A percentile compares a stretch with the other conserved stretches of the same genome.
phyloP scores from a whole-genome alignment of 1,284 basidiomycete species.

The Cystodermella granulosa region DNA sequence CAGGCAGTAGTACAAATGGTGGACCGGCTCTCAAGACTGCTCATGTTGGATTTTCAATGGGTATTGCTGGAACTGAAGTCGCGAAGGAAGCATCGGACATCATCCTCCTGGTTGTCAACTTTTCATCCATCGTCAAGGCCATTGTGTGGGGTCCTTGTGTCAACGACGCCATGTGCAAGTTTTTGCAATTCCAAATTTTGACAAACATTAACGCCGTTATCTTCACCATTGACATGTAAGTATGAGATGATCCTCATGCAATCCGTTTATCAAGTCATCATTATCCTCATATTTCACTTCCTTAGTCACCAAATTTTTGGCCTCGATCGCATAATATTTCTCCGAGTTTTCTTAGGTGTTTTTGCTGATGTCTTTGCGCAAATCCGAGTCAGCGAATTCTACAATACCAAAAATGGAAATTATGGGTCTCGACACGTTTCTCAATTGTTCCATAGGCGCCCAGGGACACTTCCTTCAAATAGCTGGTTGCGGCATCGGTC shows the following conservation, averaged over 20 bases:
- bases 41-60: conserved; percentile 96
- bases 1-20: conserved; percentile 97
- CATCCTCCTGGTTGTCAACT: conserved; percentile 98
- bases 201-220: conserved; percentile 94
- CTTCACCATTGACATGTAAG: conserved; percentile 94
- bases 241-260: conserved; percentile 93
- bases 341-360: conserved; percentile 70
- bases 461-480: too few relatives aligned
- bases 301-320: conserved; percentile 70
- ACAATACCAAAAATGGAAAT: conserved; percentile 79
- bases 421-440: conserved; percentile 92
- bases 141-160: conserved; percentile 99
- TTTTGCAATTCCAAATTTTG: conserved; percentile 96
- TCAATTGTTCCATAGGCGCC: too few relatives aligned
- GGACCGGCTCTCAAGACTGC: conserved; percentile 95
- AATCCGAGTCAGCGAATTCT: conserved; percentile 91
- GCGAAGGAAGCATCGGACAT: conserved; percentile 99
- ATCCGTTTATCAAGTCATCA: conserved; percentile 79
- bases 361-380: conserved; percentile 96
- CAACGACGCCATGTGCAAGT: conserved; percentile 96
- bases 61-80: conserved; percentile 96
- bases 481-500: too few relatives aligned
- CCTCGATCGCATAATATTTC: conserved; percentile 38
- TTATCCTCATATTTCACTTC: conserved; percentile 90
- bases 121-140: conserved; percentile 91